phyloP scores from a whole-genome alignment of 345 rosid genomes.

The Microcos paniculata region DNA sequence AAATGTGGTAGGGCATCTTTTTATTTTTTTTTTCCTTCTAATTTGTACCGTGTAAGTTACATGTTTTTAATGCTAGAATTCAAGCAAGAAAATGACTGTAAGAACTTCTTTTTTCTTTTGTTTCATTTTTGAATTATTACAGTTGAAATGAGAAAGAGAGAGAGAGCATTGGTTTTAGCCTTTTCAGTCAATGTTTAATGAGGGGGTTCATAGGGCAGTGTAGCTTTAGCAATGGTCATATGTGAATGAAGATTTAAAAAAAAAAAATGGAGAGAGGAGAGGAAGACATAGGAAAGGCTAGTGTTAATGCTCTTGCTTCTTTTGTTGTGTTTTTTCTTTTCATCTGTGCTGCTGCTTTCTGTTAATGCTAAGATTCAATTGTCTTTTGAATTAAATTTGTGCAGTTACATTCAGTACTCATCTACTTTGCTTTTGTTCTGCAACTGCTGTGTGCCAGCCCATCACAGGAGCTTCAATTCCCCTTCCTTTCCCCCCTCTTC shows the following conservation, averaged over 20 bases:
- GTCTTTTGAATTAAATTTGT: constrained; percentile 29
- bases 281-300: constrained; percentile 30
- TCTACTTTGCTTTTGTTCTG: constrained; percentile 16
- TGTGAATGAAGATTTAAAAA: neutral
- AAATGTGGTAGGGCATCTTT: constrained; percentile 10
- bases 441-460: neutral
- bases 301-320: constrained; percentile 62
- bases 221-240: constrained; percentile 11
- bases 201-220: constrained; percentile 17
- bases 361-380: constrained; percentile 16
- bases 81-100: constrained; percentile 12
- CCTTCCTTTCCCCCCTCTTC: neutral
- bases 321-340: constrained; percentile 26
- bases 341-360: constrained; percentile 21
- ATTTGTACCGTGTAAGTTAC: neutral
- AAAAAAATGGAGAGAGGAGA: neutral
- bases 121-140: constrained; percentile 24
- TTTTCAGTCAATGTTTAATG: constrained; percentile 32
- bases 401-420: constrained; percentile 21
- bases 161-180: constrained; percentile 58
- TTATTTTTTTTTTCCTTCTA: constrained; percentile 5
- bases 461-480: neutral
- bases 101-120: constrained; percentile 7
- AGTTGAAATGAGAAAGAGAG: constrained; percentile 22
- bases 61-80: constrained; percentile 11